Conservation (phyloP, 192 early-diverging fungal species). For the Linnemannia elongata region DNA sequence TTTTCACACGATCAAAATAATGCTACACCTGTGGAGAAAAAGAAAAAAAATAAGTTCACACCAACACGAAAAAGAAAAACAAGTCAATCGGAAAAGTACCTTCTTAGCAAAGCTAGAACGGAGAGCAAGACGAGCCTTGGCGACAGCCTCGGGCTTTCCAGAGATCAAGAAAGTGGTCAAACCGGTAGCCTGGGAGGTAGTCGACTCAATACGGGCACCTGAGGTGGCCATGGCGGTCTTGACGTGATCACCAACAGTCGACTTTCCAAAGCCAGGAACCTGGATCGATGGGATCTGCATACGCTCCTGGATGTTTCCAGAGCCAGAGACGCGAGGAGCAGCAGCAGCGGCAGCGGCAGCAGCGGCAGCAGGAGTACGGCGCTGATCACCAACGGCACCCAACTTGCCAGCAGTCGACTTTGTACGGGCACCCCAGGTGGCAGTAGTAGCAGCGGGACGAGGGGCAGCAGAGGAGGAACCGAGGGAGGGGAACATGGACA, state of each 20-base stretch:
- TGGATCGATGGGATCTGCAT: conserved; percentile 68
- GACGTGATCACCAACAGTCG: conserved; percentile 67
- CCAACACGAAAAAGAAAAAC: background rate
- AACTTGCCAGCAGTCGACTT: conserved; percentile 55
- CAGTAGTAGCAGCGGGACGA: conserved; percentile 29
- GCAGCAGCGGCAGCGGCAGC: conserved; percentile 57
- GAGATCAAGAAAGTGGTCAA: conserved; percentile 88
- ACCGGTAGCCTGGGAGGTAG: conserved; percentile 77
- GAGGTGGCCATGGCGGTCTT: conserved; percentile 75
- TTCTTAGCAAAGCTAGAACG: conserved; percentile 78
- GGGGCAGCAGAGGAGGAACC: conserved; percentile 63
- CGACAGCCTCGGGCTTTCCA: conserved; percentile 84
- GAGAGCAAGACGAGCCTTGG: conserved; percentile 84
- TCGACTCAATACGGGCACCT: conserved; percentile 86
- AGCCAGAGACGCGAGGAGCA: conserved; percentile 31
- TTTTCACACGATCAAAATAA: background rate
- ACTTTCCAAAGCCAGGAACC: conserved; percentile 60
- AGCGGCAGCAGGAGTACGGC: conserved; percentile 46
- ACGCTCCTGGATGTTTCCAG: conserved; percentile 69
- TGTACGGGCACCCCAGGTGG: conserved; percentile 59
- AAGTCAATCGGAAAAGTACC: conserved; percentile 56
- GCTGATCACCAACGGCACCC: conserved; percentile 58
- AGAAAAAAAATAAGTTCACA: background rate
- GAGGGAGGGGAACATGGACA: conserved; percentile 84
- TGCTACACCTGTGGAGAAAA: background rate